Evolutionary conservation across 2,329 filamentous ascomycete genomes (phyloP), one percentile per base, ranked within the genome.

Genomic region (Hypoxylon sp.): DNA sequence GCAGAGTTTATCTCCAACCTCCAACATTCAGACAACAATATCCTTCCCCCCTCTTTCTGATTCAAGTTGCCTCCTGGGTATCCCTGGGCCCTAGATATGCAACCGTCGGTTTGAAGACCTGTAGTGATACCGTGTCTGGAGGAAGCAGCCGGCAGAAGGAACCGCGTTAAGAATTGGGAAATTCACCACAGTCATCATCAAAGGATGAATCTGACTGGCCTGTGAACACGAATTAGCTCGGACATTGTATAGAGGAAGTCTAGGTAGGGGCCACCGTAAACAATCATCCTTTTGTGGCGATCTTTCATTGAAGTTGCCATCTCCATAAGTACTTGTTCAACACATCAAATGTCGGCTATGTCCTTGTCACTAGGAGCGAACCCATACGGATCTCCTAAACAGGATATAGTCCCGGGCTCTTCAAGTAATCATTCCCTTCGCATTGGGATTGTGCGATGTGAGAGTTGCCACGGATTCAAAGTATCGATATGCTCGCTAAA

Each of bases 41-140:
- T n/a, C 27, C 19, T 35, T 11, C 35, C 46, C 44, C 29, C 31
- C 44, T 17, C 8, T 37, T 37, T 44, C 17, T 3, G 10, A 42
- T 53, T 51, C 13, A 44, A 19, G 19, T 53, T 53, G 32, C 15
- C 13, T 35, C 39, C 15, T 27, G 6, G 35, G 39, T 31, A 4
- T 21, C 29, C 37, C 58, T n/a, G 11, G 13, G n/a, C n/a, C 37
- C 5, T 27, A 59, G 37, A 6, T 51, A 42, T 27, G 31, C n/a
- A n/a, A 21, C 17, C 51, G 10, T 55, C 47, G 31, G 44, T 29
- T 47, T 47, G 27, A 52, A 21, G 13, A 47, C 42, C 35, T 60
- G 17, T 21, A 31, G 24, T 37, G 55, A 59, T 63, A 24, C 37
- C 57, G 39, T 61, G 37, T 50, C 68, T 58, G 50, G 63, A 57